Base-by-base conservation (phyloP, 1,139 yeast genomes). In the Yamadazyma atlantica region DNA sequence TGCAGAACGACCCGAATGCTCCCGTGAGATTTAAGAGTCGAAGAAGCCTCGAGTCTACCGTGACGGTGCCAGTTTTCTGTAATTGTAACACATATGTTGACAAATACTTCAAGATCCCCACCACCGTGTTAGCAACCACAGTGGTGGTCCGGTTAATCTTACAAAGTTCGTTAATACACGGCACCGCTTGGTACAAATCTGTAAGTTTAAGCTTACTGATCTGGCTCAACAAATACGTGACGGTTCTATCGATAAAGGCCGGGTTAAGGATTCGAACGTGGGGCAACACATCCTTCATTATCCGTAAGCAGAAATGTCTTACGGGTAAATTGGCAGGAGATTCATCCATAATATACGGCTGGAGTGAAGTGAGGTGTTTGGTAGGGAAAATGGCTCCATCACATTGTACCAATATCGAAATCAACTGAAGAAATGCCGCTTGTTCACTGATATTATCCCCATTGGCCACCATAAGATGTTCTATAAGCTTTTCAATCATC, bases 161-260 rank as follows among this genome's bases (percentile, higher is more conserved):
- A 4, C 85, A 67, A 1, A 85, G 62, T 8, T 58, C 58, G 83
- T 88, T 80, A 4, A 78, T 60, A 40, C 86, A 70, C 2, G 89
- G 86, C 53, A 85, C 72, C 0, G 89, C 95, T 47, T 80, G 81
- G 19, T 76, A 78, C 11, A 86, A 57, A 48, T 85, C 90, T 40
- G 58, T 66, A 0, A 71, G 66, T 37, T 70, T 73, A 54, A 82
- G 73, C 44, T 74, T 82, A 2, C 89, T 81, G 32, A 87, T 19
- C n/a, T 32, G 64, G 33, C 65, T 64, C 42, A 85, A 56, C 19
- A 86, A 52, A 8, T 75, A 68, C 0, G 67, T 53, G 50, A 80
- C 82, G n/a, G 82, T 66, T 3, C 72, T 71, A 13, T 55, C 49
- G 18, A 78, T 51, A 46, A 82, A 83, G 2, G 65, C 70, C 0